Conservation (phyloP, 495 filamentous ascomycete species). For the Hypoxylon cercidicola region DNA sequence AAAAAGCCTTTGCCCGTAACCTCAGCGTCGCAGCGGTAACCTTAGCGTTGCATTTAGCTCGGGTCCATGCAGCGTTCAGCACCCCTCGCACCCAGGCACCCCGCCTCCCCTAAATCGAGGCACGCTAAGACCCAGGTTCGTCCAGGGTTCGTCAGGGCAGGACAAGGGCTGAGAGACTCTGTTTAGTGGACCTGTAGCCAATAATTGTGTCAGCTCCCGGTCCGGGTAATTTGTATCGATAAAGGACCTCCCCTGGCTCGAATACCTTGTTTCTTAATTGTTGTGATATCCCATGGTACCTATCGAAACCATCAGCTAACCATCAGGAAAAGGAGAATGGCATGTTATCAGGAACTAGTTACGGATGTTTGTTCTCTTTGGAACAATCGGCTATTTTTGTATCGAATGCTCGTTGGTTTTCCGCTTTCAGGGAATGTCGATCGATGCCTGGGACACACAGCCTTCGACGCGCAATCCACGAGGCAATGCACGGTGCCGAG, state of each 20-base stretch:
- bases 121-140: constrained; percentile 7
- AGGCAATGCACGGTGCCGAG: constrained; percentile 40
- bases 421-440: constrained; percentile 24
- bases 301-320: constrained; percentile 2
- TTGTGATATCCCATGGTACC: constrained; percentile 3
- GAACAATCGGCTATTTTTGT: not conserved
- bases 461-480: constrained; percentile 39
- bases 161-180: constrained; percentile 26
- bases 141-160: not conserved
- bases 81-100: constrained; percentile 18
- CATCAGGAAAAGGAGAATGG: not conserved
- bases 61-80: too few relatives aligned
- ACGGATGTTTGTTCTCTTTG: not conserved
- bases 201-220: constrained; percentile 12
- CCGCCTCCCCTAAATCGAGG: constrained; percentile 31
- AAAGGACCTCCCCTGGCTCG: constrained; percentile 12
- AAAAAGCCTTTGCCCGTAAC: constrained; percentile 9
- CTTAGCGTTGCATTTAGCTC: not conserved
- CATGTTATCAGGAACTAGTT: not conserved
- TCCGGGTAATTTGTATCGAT: constrained; percentile 18
- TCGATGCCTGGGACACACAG: constrained; percentile 26
- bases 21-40: constrained; percentile 5
- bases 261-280: constrained; percentile 14
- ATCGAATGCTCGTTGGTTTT: not conserved
- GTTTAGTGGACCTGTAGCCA: constrained; percentile 39